Evolutionary conservation across 768 basidiomycete genomes (phyloP).

Genomic region (Xerocomellus amylosporus): DNA sequence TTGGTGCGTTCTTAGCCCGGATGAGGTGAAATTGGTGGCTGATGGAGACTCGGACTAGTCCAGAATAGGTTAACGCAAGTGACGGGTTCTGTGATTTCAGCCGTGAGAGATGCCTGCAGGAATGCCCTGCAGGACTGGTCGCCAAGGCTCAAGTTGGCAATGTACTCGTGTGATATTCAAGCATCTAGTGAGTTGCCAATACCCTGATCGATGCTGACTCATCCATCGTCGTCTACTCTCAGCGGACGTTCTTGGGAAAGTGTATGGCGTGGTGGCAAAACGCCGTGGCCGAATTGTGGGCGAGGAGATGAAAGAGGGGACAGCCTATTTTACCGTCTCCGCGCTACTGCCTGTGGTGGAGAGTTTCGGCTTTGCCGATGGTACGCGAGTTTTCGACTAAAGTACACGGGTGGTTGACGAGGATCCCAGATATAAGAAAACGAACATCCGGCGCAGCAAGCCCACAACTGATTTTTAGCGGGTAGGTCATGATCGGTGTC

Average conservation of each 20-base stretch:
- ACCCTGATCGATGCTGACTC: constrained; percentile 8
- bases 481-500: constrained; percentile 45
- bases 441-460: constrained; percentile 95
- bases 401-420: constrained; percentile 6
- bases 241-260: constrained; percentile 98
- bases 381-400: constrained; percentile 39
- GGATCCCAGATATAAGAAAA: constrained; percentile 80
- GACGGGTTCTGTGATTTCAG: constrained; percentile 86
- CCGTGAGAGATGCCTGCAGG: constrained; percentile 85
- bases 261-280: constrained; percentile 91
- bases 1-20: constrained; percentile 43
- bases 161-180: constrained; percentile 99
- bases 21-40: constrained; percentile 9
- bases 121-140: constrained; percentile 96
- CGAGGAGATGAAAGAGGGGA: constrained; percentile 99
- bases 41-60: constrained; percentile 41
- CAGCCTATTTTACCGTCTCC: constrained; percentile 88
- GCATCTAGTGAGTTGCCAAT: constrained; percentile 73
- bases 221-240: constrained; percentile 3
- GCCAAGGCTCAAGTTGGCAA: constrained; percentile 92
- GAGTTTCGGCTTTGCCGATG: constrained; percentile 96
- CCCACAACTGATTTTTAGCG: constrained; percentile 95
- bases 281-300: constrained; percentile 90
- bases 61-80: constrained; percentile 81
- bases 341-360: constrained; percentile 94